Evolutionary conservation across 1,139 yeast species (phyloP).

Genomic region (Kodamaea anthophila): DNA sequence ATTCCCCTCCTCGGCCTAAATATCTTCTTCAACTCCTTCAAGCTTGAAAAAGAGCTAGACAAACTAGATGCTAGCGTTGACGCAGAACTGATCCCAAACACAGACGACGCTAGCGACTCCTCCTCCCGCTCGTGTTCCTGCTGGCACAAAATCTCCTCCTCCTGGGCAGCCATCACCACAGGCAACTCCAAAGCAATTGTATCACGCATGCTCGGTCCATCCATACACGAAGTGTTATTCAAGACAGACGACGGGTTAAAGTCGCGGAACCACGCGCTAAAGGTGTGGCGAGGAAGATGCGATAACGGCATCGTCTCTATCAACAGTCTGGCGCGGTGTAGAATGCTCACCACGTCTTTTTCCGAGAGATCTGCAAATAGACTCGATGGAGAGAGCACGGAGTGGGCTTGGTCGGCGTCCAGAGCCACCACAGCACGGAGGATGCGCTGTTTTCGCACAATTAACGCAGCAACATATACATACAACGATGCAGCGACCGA

Average conservation of each 20-base stretch:
- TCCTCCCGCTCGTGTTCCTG: conserved; percentile 16
- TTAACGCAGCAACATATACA: conserved; percentile 49
- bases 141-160: conserved; percentile 26
- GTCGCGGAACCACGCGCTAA: conserved; percentile 31
- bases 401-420: conserved; percentile 42
- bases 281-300: conserved; percentile 16
- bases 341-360: conserved; percentile 29
- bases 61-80: no score
- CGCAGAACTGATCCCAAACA: no score
- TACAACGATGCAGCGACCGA: conserved; percentile 43
- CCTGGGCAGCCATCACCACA: conserved; percentile 21
- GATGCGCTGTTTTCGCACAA: conserved; percentile 36
- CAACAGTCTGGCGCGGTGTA: conserved; percentile 27
- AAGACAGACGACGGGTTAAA: conserved; percentile 19
- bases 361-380: conserved; percentile 27
- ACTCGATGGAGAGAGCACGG: conserved; percentile 29
- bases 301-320: conserved; percentile 24
- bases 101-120: no score
- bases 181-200: conserved; percentile 3
- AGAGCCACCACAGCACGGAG: conserved; percentile 22
- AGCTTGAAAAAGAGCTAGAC: no score
- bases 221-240: conserved; percentile 13
- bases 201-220: conserved; percentile 2
- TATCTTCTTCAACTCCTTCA: no score
- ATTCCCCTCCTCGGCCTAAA: no score